phyloP scores from a whole-genome alignment of 2,329 filamentous ascomycete genomes.

The Nemania bipapillata region DNA sequence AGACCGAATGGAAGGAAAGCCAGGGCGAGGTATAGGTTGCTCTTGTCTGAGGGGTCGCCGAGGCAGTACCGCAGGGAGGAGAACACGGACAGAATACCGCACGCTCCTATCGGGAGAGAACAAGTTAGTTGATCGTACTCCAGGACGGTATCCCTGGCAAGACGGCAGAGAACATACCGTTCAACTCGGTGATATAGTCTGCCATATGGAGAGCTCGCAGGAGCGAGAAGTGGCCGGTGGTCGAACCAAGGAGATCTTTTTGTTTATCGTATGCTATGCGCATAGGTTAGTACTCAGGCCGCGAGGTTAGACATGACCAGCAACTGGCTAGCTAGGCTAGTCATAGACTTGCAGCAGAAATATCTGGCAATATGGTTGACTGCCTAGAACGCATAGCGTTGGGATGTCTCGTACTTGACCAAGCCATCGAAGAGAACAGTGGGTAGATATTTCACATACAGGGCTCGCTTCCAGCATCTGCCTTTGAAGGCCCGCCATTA shows the following conservation, averaged over 20 bases:
- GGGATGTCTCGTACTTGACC: conserved; percentile 3
- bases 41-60: conserved; percentile 71
- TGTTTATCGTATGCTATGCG: conserved; percentile 75
- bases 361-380: not conserved
- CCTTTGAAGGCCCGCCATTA: conserved; percentile 61
- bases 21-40: conserved; percentile 83
- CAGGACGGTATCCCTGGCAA: not conserved
- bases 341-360: not conserved
- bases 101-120: conserved; percentile 68
- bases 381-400: not conserved
- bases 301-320: not conserved
- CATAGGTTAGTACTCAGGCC: conserved; percentile 33
- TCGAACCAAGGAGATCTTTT: conserved; percentile 74
- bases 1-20: conserved; percentile 89
- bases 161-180: conserved; percentile 62
- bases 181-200: conserved; percentile 84
- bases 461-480: conserved; percentile 54
- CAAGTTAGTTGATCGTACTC: not conserved
- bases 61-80: conserved; percentile 94
- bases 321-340: not conserved
- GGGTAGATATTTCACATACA: conserved; percentile 53
- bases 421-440: conserved; percentile 1
- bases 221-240: conserved; percentile 78
- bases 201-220: conserved; percentile 78
- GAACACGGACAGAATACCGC: conserved; percentile 94